These are phyloP conservation scores for Corrigiola litoralis DNA, from an alignment of 179 eudicot genomes.

Conservation along the genomic window DNA sequence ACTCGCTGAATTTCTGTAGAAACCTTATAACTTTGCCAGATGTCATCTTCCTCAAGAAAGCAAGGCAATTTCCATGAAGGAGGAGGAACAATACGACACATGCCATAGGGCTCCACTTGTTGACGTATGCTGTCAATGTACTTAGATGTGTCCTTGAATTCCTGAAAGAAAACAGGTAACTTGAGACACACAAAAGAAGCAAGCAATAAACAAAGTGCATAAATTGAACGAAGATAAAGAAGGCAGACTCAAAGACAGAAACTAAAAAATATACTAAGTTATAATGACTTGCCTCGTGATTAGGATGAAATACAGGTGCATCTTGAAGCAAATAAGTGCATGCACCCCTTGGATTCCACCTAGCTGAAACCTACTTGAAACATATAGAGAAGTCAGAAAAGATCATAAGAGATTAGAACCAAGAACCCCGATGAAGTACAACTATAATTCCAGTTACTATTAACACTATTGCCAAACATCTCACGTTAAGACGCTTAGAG, in stretches of 20 bases:
- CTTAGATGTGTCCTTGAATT: slow-evolving; percentile 56
- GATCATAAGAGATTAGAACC: not conserved
- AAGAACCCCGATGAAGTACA: not conserved
- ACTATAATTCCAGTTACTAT: not conserved
- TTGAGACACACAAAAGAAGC: slow-evolving; percentile 2
- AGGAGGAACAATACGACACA: slow-evolving; percentile 85
- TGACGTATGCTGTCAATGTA: slow-evolving; percentile 62
- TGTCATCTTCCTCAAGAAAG: slow-evolving; percentile 41
- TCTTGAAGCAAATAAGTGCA: slow-evolving; percentile 43
- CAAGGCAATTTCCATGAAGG: slow-evolving; percentile 67
- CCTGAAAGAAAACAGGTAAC: slow-evolving; percentile 40
- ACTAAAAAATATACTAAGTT: slow-evolving; percentile 10
- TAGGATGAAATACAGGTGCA: slow-evolving; percentile 67
- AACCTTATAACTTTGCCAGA: slow-evolving; percentile 44
- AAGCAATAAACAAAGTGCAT: not conserved
- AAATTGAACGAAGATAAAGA: not conserved
- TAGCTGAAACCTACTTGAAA: slow-evolving; percentile 51
- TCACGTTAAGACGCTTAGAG: not conserved
- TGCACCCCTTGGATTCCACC: slow-evolving; percentile 56
- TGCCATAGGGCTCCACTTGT: slow-evolving; percentile 60
- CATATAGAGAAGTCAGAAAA: not conserved
- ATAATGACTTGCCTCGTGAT: slow-evolving; percentile 49
- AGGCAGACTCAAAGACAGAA: not conserved
- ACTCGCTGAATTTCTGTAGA: slow-evolving; percentile 44
- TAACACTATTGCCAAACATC: not conserved